phyloP scores from a whole-genome alignment of 2,329 filamentous ascomycete species.

The Hypoxylon sp. region DNA sequence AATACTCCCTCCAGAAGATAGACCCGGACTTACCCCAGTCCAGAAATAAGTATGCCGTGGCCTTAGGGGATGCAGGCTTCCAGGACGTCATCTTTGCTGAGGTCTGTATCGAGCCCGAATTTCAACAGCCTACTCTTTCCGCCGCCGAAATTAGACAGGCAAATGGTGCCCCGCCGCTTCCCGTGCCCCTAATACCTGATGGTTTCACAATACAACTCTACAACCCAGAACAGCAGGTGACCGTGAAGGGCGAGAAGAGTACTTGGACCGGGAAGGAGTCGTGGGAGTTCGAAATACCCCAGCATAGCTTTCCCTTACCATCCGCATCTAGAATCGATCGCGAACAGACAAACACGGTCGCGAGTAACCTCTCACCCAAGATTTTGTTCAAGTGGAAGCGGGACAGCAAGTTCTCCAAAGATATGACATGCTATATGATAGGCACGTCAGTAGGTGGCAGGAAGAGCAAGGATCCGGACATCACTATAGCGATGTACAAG shows the following conservation, averaged over 20 bases:
- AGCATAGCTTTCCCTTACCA: slow-evolving; percentile 85
- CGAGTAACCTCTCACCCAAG: slow-evolving; percentile 74
- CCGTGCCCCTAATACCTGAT: slow-evolving; percentile 81
- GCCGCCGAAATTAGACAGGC: slow-evolving; percentile 83
- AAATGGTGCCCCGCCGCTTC: slow-evolving; percentile 74
- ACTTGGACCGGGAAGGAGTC: slow-evolving; percentile 84
- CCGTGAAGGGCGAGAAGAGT: slow-evolving; percentile 78
- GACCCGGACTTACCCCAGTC: slow-evolving; percentile 79
- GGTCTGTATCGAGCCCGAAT: slow-evolving; percentile 85
- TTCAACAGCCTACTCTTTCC: slow-evolving; percentile 85
- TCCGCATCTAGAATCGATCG: slow-evolving; percentile 84
- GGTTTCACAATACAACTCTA: slow-evolving; percentile 90
- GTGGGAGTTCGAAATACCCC: slow-evolving; percentile 95
- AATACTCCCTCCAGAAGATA: slow-evolving; percentile 84
- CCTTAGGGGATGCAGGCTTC: slow-evolving; percentile 85
- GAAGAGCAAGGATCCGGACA: slow-evolving; percentile 93
- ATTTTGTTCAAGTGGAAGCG: slow-evolving; percentile 90
- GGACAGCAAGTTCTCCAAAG: slow-evolving; percentile 87
- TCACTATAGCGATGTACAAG: slow-evolving; percentile 91
- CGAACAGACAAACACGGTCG: slow-evolving; percentile 72
- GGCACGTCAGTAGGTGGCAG: slow-evolving; percentile 81
- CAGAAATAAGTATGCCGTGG: slow-evolving; percentile 88
- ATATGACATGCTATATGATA: slow-evolving; percentile 89
- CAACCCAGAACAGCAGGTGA: slow-evolving; percentile 88
- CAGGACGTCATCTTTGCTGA: slow-evolving; percentile 89